Evolutionary conservation across 1,284 basidiomycete species (phyloP).

Genomic region (Ustilago nuda): DNA sequence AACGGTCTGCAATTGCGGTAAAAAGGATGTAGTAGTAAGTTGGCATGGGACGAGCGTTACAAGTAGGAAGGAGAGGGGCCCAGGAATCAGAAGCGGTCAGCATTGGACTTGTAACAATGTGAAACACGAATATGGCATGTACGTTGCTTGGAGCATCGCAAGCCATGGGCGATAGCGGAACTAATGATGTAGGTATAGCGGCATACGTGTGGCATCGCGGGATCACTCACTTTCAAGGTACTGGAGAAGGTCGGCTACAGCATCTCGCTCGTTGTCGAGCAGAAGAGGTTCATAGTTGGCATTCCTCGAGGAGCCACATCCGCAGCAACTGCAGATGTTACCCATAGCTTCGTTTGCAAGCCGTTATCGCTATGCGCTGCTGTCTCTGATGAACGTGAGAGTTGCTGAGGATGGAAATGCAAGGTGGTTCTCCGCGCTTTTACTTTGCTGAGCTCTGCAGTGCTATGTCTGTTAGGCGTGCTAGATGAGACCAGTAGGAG

Average conservation of each 20-base stretch:
- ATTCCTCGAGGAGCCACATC: constrained; percentile 39
- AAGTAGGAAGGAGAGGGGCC: not conserved
- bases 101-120: not conserved
- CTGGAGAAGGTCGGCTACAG: constrained; percentile 95
- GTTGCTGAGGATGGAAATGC: not conserved
- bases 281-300: constrained; percentile 81
- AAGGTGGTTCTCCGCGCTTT: not conserved
- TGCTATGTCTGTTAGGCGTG: not conserved
- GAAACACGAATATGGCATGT: not conserved
- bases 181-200: not conserved
- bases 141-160: not conserved
- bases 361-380: constrained; percentile 8
- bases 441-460: not conserved
- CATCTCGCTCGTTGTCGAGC: constrained; percentile 97
- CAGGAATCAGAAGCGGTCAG: not conserved
- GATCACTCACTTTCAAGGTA: constrained; percentile 87
- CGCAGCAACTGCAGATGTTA: constrained; percentile 66
- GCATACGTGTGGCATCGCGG: not conserved
- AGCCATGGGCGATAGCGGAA: not conserved
- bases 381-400: not conserved
- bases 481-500: not conserved
- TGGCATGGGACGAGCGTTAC: not conserved
- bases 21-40: not conserved
- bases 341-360: constrained; percentile 48
- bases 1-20: constrained; percentile 52